phyloP scores from a whole-genome alignment of 352 stramenopile genomes.

The Pythium aristosporum region DNA sequence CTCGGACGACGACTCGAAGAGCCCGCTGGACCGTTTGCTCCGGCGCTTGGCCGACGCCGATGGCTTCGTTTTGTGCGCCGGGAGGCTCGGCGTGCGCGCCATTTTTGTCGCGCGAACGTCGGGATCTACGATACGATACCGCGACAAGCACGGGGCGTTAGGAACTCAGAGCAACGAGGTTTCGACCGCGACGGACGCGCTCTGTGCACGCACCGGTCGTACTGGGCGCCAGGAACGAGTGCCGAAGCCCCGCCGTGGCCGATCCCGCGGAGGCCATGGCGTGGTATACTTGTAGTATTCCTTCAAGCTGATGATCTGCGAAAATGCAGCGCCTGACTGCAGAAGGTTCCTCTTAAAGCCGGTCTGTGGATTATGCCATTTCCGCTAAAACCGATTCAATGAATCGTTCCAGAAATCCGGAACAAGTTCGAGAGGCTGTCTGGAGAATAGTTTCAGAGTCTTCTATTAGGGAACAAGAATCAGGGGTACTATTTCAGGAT shows the following conservation, averaged over 20 bases:
- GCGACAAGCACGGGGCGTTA: background rate
- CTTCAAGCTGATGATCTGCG: slow-evolving; percentile 23
- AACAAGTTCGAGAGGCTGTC: background rate
- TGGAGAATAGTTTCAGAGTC: too few relatives aligned
- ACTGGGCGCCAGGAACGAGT: slow-evolving; percentile 22
- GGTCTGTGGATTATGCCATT: slow-evolving; percentile 14
- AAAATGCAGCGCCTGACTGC: slow-evolving; percentile 13
- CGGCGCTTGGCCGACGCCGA: background rate
- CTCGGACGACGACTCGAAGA: slow-evolving; percentile 32
- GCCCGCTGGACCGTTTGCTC: slow-evolving; percentile 22
- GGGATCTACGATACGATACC: slow-evolving; percentile 3
- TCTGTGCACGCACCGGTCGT: slow-evolving; percentile 7
- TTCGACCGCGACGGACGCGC: background rate
- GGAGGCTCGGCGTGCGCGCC: slow-evolving; percentile 25
- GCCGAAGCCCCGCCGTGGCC: slow-evolving; percentile 21
- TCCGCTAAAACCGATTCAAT: slow-evolving; percentile 11
- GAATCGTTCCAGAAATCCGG: background rate
- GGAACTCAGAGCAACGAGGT: background rate
- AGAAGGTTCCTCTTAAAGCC: slow-evolving; percentile 14
- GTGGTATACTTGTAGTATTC: too few relatives aligned
- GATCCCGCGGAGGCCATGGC: slow-evolving; percentile 23
- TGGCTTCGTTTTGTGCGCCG: slow-evolving; percentile 12
- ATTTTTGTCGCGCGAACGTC: slow-evolving; percentile 12
- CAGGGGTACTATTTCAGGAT: too few relatives aligned
- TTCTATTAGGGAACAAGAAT: too few relatives aligned